phyloP scores from a whole-genome alignment of 192 early-diverging fungal species.

The Mortierella antarctica region DNA sequence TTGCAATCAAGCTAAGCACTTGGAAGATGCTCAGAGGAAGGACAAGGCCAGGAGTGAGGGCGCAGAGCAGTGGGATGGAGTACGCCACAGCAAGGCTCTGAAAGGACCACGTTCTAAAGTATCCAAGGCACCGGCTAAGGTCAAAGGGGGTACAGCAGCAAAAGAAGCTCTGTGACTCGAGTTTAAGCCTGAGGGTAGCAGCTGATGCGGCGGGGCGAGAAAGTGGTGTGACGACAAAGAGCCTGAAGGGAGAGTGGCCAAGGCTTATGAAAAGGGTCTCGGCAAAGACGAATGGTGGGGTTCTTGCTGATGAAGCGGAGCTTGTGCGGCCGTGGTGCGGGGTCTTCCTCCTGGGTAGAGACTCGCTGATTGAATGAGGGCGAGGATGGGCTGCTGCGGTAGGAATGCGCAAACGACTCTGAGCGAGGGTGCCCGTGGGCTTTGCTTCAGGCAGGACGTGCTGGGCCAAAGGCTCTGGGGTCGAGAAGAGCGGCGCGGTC shows the following conservation, averaged over 20 bases:
- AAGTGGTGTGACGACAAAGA: neutral
- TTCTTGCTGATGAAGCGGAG: neutral
- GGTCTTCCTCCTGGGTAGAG: no score
- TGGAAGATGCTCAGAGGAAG: slow-evolving; percentile 35
- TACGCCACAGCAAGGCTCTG: slow-evolving; percentile 33
- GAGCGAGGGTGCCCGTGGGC: neutral
- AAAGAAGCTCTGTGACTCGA: neutral
- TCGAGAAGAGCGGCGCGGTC: neutral
- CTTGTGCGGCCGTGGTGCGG: no score
- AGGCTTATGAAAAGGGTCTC: slow-evolving; percentile 1
- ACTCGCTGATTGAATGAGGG: no score
- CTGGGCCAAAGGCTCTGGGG: neutral
- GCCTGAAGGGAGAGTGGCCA: slow-evolving; percentile 1
- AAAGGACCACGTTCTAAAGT: slow-evolving; percentile 3
- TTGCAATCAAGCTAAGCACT: slow-evolving; percentile 14
- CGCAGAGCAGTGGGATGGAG: slow-evolving; percentile 30
- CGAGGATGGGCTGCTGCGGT: neutral
- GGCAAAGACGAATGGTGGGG: slow-evolving; percentile 4
- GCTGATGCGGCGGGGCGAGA: neutral
- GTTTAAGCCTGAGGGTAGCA: neutral
- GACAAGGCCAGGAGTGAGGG: slow-evolving; percentile 22
- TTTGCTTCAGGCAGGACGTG: neutral
- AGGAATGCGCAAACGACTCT: neutral
- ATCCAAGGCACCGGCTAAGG: slow-evolving; percentile 2
- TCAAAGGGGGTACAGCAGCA: neutral